phyloP scores from a whole-genome alignment of 108 stramenopile genomes.

The Skeletonema grethae region DNA sequence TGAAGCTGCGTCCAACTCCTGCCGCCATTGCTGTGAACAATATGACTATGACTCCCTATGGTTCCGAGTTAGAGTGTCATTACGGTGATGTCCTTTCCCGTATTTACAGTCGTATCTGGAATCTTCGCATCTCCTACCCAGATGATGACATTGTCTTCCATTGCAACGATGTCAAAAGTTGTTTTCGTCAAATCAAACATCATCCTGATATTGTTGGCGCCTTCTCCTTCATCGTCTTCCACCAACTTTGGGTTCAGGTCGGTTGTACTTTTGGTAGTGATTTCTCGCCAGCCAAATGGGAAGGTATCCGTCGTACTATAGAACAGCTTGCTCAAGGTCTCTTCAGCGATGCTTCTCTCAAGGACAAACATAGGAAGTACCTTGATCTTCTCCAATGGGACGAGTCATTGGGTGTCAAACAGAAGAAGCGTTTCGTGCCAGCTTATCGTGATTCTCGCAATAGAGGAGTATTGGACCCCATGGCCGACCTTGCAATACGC shows the following conservation, averaged over 20 bases:
- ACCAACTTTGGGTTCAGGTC: background rate
- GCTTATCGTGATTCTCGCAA: background rate
- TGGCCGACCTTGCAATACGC: background rate
- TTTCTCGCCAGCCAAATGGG: background rate
- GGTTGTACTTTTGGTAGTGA: background rate
- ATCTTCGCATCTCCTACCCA: conserved; percentile 9
- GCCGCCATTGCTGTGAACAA: conserved; percentile 6
- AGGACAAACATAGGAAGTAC: background rate
- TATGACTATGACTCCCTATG: conserved; percentile 15
- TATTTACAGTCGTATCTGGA: background rate
- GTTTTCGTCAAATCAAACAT: conserved; percentile 13
- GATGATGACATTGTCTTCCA: background rate
- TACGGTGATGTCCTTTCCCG: background rate
- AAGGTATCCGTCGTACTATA: conserved; percentile 1
- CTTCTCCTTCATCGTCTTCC: conserved; percentile 5
- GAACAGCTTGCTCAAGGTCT: background rate
- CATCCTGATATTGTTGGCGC: conserved; percentile 13
- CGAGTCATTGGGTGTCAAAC: background rate
- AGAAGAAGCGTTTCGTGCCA: background rate
- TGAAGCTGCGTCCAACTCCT: background rate
- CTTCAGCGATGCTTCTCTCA: background rate
- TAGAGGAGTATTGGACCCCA: background rate
- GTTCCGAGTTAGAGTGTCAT: conserved; percentile 1
- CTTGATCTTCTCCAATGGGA: background rate
- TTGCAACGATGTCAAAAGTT: conserved; percentile 12